phyloP scores from a whole-genome alignment of 1,284 basidiomycete genomes.

The Butyriboletus appendiculatus region DNA sequence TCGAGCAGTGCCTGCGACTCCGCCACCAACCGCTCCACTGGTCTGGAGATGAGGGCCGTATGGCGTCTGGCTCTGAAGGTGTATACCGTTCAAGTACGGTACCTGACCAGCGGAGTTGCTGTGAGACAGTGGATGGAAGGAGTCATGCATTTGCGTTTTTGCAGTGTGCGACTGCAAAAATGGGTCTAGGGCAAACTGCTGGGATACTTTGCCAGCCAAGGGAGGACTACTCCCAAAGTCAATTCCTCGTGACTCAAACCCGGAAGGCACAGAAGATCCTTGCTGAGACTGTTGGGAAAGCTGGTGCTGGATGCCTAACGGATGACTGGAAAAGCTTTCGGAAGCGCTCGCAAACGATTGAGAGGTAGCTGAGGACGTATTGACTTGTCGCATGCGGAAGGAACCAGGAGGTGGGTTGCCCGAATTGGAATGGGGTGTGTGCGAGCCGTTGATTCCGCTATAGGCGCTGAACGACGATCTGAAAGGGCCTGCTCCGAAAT shows the following conservation, averaged over 20 bases:
- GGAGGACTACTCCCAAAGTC: slow-evolving; percentile 35
- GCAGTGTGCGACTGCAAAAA: slow-evolving; percentile 33
- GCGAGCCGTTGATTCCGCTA: slow-evolving; percentile 29
- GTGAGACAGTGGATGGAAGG: slow-evolving; percentile 35
- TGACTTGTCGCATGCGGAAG: slow-evolving; percentile 37
- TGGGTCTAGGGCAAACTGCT: slow-evolving; percentile 36
- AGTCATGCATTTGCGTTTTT: slow-evolving; percentile 37
- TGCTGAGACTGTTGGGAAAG: slow-evolving; percentile 41
- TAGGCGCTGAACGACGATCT: slow-evolving; percentile 40
- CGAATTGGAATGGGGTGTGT: slow-evolving; percentile 23
- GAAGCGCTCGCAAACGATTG: slow-evolving; percentile 28
- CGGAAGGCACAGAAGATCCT: slow-evolving; percentile 20
- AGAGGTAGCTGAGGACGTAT: slow-evolving; percentile 19
- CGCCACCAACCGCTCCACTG: slow-evolving; percentile 30
- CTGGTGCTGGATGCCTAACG: slow-evolving; percentile 36
- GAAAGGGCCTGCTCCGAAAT: slow-evolving; percentile 40
- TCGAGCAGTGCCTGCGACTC: slow-evolving; percentile 26
- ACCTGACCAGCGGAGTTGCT: slow-evolving; percentile 29
- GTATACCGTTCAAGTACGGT: slow-evolving; percentile 43
- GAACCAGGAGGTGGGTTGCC: slow-evolving; percentile 31
- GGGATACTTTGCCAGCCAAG: slow-evolving; percentile 28
- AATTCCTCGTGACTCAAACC: slow-evolving; percentile 33
- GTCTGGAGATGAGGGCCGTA: slow-evolving; percentile 68
- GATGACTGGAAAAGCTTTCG: slow-evolving; percentile 27
- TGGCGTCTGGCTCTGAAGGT: slow-evolving; percentile 67